These are phyloP conservation scores for Psilocybe azurescens DNA, from an alignment of 768 basidiomycete genomes.

Conservation along the genomic window DNA sequence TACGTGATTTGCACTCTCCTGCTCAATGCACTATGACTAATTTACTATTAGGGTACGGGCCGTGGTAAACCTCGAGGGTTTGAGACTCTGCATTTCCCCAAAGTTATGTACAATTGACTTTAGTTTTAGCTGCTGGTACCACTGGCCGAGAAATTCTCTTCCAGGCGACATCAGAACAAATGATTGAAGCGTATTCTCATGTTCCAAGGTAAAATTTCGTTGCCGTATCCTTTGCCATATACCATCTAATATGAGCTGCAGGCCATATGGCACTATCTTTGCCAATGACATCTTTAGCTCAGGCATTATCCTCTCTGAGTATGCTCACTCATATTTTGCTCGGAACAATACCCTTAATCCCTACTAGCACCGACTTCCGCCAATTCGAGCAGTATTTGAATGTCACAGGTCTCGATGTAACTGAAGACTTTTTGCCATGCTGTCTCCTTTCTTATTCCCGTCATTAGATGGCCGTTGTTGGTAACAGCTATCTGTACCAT, in stretches of 20 bases:
- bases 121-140: slow-evolving; percentile 74
- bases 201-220: slow-evolving; percentile 69
- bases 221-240: background rate
- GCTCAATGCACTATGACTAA: background rate
- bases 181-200: slow-evolving; percentile 89
- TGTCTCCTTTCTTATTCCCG: background rate
- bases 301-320: slow-evolving; percentile 92
- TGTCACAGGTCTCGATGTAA: slow-evolving; percentile 88
- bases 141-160: slow-evolving; percentile 90
- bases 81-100: slow-evolving; percentile 7
- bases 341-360: background rate
- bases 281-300: slow-evolving; percentile 95
- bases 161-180: slow-evolving; percentile 94
- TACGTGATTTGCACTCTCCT: slow-evolving; percentile 38
- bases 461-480: slow-evolving; percentile 85
- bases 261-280: slow-evolving; percentile 87
- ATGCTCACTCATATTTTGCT: slow-evolving; percentile 25
- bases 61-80: slow-evolving; percentile 90
- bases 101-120: background rate
- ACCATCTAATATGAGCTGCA: slow-evolving; percentile 26
- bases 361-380: slow-evolving; percentile 86
- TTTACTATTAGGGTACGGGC: slow-evolving; percentile 67
- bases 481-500: slow-evolving; percentile 93
- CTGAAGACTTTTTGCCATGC: slow-evolving; percentile 26
- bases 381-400: slow-evolving; percentile 92